Evolutionary conservation across 2,329 filamentous ascomycete genomes (phyloP).

Genomic region (Cladosporium sp.): DNA sequence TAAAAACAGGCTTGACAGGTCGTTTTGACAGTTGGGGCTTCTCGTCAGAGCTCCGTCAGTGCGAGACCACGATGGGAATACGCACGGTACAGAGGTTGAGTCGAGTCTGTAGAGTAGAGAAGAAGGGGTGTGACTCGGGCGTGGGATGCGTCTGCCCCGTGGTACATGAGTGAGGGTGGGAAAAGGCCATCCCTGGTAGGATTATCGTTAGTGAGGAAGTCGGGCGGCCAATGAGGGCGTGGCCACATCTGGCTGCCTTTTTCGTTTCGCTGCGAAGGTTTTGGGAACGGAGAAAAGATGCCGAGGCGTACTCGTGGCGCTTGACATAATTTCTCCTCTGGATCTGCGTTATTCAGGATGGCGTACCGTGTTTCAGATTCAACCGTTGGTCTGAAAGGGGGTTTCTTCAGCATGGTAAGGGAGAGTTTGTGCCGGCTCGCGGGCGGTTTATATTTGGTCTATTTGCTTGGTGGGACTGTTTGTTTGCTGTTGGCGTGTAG

Average conservation of each 20-base stretch:
- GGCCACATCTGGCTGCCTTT: neutral
- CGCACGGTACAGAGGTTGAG: neutral
- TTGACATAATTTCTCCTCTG: neutral
- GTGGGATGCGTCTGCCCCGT: neutral
- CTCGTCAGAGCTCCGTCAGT: neutral
- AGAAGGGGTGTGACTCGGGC: neutral
- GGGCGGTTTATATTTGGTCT: neutral
- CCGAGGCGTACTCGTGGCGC: neutral
- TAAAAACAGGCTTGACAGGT: neutral
- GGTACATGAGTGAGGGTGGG: neutral
- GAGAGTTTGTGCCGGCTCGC: neutral
- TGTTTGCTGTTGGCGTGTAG: neutral
- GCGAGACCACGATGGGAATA: neutral
- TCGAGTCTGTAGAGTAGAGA: neutral
- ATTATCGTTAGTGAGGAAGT: neutral
- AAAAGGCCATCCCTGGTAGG: slow-evolving; percentile 2
- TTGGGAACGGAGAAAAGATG: neutral
- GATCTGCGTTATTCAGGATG: neutral
- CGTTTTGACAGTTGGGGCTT: neutral
- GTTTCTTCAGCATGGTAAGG: neutral
- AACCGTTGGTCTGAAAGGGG: neutral
- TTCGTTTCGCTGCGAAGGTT: neutral
- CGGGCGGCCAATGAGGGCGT: neutral
- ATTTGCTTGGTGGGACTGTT: neutral
- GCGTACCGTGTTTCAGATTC: slow-evolving; percentile 4